Evolutionary conservation across 202 grass and related monocot genomes (phyloP).

Genomic region (Brachypodium distachyon): DNA sequence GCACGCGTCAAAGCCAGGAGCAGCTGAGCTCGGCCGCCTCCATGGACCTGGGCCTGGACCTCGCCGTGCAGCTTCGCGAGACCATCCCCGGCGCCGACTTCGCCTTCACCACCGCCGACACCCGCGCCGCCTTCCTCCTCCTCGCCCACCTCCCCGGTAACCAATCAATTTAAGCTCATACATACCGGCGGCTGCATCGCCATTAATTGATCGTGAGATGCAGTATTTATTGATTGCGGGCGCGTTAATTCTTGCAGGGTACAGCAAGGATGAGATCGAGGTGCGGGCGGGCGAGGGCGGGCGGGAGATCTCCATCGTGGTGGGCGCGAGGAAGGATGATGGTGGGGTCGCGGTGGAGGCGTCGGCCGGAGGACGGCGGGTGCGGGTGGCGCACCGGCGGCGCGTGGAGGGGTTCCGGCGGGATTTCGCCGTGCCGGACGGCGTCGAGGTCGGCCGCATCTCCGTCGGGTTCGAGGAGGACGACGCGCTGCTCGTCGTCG

Average conservation of each 20-base stretch:
- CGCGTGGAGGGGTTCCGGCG: constrained; percentile 38
- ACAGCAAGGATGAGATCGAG: constrained; percentile 50
- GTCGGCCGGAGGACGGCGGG: not conserved
- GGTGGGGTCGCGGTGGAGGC: constrained; percentile 26
- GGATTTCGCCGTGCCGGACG: constrained; percentile 37
- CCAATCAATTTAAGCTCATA: too few relatives aligned
- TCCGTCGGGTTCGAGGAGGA: constrained; percentile 59
- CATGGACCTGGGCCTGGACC: constrained; percentile 64
- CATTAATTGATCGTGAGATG: not conserved
- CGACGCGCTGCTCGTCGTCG: constrained; percentile 48
- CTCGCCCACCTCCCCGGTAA: constrained; percentile 58
- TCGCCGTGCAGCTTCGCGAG: constrained; percentile 31
- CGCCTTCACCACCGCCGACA: constrained; percentile 51
- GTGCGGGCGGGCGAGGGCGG: constrained; percentile 28
- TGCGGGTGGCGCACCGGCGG: constrained; percentile 41
- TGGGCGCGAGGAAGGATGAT: constrained; percentile 34
- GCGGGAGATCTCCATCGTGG: constrained; percentile 28
- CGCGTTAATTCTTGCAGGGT: constrained; percentile 34
- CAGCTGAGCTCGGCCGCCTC: constrained; percentile 7
- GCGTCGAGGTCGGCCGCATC: constrained; percentile 24
- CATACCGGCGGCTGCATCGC: not conserved
- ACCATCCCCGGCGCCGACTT: constrained; percentile 25
- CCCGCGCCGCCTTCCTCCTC: constrained; percentile 50
- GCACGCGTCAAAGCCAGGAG: not conserved
- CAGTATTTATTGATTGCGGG: not conserved